Conservation (phyloP, 164 flowering plant genomes). For the Vitis labrusca region DNA sequence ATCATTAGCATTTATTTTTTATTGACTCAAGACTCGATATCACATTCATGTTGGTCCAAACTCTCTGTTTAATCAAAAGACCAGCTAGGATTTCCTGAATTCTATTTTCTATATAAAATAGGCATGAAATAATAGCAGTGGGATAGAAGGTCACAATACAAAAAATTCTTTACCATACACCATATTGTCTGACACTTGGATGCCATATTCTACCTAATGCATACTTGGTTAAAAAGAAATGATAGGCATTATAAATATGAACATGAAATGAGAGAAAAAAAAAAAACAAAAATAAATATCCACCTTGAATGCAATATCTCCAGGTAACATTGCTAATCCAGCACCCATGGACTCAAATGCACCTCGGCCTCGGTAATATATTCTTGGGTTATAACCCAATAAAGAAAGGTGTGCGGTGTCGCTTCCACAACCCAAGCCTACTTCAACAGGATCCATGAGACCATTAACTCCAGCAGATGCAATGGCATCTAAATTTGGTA, state of each 20-base stretch:
- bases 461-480: slow-evolving; percentile 98
- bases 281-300: background rate
- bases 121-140: background rate
- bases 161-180: background rate
- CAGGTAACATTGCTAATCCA: slow-evolving; percentile 96
- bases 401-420: slow-evolving; percentile 96
- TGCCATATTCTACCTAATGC: background rate
- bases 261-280: background rate
- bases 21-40: background rate
- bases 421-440: slow-evolving; percentile 94
- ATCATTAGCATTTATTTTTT: background rate
- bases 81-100: background rate
- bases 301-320: slow-evolving; percentile 98
- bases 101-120: background rate
- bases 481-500: slow-evolving; percentile 84
- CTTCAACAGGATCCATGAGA: slow-evolving; percentile 97
- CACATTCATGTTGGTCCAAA: background rate
- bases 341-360: slow-evolving; percentile 99
- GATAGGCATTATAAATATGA: no score
- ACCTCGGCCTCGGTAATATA: slow-evolving; percentile 92
- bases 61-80: background rate
- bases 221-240: no score
- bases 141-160: background rate
- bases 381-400: slow-evolving; percentile 85
- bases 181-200: background rate